These are phyloP conservation scores for Saccharata proteae DNA, from an alignment of 2,329 filamentous ascomycete genomes.

Conservation along the genomic window DNA sequence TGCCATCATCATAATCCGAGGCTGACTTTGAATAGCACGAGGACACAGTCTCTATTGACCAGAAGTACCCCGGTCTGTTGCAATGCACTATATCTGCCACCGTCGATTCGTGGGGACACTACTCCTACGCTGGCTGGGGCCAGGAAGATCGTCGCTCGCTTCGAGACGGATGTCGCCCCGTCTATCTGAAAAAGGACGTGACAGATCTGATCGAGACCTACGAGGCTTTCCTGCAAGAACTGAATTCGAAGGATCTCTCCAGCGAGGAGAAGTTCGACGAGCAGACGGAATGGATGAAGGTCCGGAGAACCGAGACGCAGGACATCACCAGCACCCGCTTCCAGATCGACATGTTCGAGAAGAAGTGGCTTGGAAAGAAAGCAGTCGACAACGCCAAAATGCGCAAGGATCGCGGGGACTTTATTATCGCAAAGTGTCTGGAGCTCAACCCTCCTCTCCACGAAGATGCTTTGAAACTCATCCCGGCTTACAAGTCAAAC, in stretches of 20 bases:
- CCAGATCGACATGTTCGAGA: constrained; percentile 27
- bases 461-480: constrained; percentile 21
- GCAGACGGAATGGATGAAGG: constrained; percentile 15
- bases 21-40: constrained; percentile 16
- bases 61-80: constrained; percentile 11
- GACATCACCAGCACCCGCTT: constrained; percentile 16
- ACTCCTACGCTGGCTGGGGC: constrained; percentile 21
- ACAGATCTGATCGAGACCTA: constrained; percentile 2
- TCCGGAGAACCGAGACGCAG: constrained; percentile 2
- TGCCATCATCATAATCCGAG: constrained; percentile 5
- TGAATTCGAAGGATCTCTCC: background rate
- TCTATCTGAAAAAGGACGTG: constrained; percentile 7
- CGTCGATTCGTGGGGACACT: constrained; percentile 28
- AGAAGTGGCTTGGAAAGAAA: constrained; percentile 18
- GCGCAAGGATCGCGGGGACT: constrained; percentile 21
- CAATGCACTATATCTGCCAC: constrained; percentile 22
- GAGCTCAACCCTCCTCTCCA: constrained; percentile 25
- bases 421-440: constrained; percentile 25
- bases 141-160: constrained; percentile 22
- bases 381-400: constrained; percentile 20
- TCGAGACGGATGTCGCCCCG: constrained; percentile 9
- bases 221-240: constrained; percentile 2
- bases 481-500: constrained; percentile 26
- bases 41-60: constrained; percentile 16
- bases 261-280: constrained; percentile 13